Evolutionary conservation across 2,329 filamentous ascomycete genomes (phyloP).

Genomic region (Fusarium chlamydosporum): DNA sequence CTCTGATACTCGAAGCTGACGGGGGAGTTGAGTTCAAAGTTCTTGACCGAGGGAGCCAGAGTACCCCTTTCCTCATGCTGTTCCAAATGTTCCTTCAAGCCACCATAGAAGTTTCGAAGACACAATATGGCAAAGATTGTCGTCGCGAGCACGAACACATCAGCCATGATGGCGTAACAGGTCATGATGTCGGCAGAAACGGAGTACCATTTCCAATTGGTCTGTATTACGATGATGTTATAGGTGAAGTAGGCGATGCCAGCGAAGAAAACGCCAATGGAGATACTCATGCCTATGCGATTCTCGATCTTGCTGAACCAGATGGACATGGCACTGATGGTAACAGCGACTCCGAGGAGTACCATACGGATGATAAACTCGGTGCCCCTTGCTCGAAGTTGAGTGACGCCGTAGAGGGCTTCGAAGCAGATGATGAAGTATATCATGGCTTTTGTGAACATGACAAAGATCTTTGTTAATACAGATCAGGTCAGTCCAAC

Average conservation of each 20-base stretch:
- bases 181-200: background rate
- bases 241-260: background rate
- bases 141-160: background rate
- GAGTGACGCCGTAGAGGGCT: background rate
- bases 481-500: fast-evolving
- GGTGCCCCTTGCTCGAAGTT: background rate
- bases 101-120: constrained; percentile 4
- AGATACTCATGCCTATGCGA: constrained; percentile 1
- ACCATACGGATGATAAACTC: constrained; percentile 1
- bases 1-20: constrained; percentile 9
- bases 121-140: constrained; percentile 11
- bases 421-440: constrained; percentile 20
- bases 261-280: background rate
- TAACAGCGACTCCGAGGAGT: constrained; percentile 2
- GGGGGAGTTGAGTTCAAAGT: constrained; percentile 6
- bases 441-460: constrained; percentile 14
- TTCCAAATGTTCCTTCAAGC: constrained; percentile 7
- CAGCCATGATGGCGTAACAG: constrained; percentile 8
- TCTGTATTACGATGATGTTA: background rate
- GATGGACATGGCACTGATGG: background rate
- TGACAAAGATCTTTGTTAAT: constrained; percentile 24
- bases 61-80: constrained; percentile 8
- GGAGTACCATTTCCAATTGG: fast-evolving
- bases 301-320: constrained; percentile 15
- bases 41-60: constrained; percentile 3